phyloP scores from a whole-genome alignment of 2,329 filamentous ascomycete species.

The Neurospora sp. region DNA sequence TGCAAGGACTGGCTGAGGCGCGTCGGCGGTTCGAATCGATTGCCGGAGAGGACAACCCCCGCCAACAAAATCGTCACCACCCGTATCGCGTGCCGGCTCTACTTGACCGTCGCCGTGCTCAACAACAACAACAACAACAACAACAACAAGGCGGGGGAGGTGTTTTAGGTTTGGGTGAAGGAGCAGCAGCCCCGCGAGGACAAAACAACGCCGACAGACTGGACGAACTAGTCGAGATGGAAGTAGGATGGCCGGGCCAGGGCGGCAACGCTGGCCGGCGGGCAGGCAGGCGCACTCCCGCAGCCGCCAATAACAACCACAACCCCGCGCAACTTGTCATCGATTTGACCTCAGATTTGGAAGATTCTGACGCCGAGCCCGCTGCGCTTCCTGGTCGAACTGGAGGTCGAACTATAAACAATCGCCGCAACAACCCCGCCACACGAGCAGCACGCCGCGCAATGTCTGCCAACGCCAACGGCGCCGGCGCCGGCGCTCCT shows the following conservation, averaged over 20 bases:
- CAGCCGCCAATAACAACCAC: slow-evolving; percentile 5
- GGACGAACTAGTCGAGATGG: slow-evolving; percentile 28
- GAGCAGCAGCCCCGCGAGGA: neutral
- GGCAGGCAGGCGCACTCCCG: neutral
- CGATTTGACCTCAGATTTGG: slow-evolving; percentile 28
- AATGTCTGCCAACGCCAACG: slow-evolving; percentile 1
- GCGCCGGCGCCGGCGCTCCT: neutral
- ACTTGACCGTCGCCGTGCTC: neutral
- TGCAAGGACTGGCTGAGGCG: neutral
- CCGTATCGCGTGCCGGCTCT: slow-evolving; percentile 4
- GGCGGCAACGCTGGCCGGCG: neutral
- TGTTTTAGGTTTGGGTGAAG: neutral
- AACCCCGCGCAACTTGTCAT: slow-evolving; percentile 26
- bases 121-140: neutral
- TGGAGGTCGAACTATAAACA: neutral
- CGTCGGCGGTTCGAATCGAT: neutral
- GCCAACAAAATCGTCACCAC: slow-evolving; percentile 7
- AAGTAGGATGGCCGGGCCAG: slow-evolving; percentile 9
- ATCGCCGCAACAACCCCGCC: neutral
- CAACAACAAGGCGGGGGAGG: neutral
- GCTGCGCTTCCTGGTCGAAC: neutral
- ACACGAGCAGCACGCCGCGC: neutral
- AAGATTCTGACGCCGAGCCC: neutral
- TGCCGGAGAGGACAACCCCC: neutral
- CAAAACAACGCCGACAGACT: slow-evolving; percentile 1